Percentiles rank a stretch among this genome's conserved stretches.
Conservation (phyloP, 2,329 filamentous ascomycete genomes). For the Fusarium torulosum region DNA sequence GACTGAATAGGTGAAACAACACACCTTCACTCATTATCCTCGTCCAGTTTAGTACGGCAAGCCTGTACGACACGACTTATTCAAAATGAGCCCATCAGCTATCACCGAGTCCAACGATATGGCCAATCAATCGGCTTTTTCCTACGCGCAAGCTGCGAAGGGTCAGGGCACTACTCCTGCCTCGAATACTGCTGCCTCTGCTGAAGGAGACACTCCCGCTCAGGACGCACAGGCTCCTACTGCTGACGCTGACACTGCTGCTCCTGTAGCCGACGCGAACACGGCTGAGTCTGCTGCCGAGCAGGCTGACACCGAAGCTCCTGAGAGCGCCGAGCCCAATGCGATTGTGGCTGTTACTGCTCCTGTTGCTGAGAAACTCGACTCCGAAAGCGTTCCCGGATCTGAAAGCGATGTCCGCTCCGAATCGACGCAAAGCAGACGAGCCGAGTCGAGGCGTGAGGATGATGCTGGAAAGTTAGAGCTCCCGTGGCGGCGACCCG, state of each 20-base stretch:
- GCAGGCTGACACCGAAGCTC: conserved; percentile 47
- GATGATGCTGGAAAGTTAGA: conserved; percentile 57
- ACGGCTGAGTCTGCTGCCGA: conserved; percentile 38
- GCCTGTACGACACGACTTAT: conserved; percentile 35
- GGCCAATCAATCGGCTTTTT: conserved; percentile 76
- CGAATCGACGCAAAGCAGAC: conserved; percentile 52
- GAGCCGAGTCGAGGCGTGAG: conserved; percentile 53
- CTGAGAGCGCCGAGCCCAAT: conserved; percentile 42
- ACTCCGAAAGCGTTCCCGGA: conserved; percentile 52
- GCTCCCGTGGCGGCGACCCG: conserved; percentile 57
- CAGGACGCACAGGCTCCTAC: conserved; percentile 49
- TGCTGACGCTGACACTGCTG: conserved; percentile 40
- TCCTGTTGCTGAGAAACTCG: conserved; percentile 50
- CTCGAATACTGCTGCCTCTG: conserved; percentile 46
- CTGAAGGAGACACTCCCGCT: conserved; percentile 42
- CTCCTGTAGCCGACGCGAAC: conserved; percentile 48
- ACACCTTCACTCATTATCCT: conserved; percentile 34
- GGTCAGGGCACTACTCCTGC: conserved; percentile 67
- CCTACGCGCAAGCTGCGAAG: conserved; percentile 95
- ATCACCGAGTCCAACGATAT: conserved; percentile 56
- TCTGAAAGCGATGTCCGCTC: conserved; percentile 56
- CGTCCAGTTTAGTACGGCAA: conserved; percentile 33
- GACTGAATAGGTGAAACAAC: conserved; percentile 40
- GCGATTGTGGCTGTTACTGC: conserved; percentile 17
- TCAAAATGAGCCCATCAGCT: conserved; percentile 50